phyloP scores from a whole-genome alignment of 2,329 filamentous ascomycete species.

The Penicillium palitans region DNA sequence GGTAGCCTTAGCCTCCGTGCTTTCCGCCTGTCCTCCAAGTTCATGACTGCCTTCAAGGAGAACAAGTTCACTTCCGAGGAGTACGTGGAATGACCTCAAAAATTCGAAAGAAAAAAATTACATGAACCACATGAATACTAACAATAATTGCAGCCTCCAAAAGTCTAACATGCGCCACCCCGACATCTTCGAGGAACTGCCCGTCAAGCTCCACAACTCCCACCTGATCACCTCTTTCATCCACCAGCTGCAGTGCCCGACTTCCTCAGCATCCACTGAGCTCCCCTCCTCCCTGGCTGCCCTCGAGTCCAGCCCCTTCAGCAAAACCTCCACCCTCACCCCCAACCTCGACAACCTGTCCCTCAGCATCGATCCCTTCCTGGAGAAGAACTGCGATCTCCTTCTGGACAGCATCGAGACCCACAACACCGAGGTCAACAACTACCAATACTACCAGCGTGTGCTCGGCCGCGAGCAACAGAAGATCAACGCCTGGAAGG shows the following conservation, averaged over 20 bases:
- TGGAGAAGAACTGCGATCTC: slow-evolving; percentile 97
- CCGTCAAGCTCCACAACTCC: slow-evolving; percentile 90
- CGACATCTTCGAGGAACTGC: slow-evolving; percentile 89
- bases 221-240: slow-evolving; percentile 94
- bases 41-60: slow-evolving; percentile 93
- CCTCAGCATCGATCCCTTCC: slow-evolving; percentile 92
- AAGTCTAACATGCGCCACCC: slow-evolving; percentile 92
- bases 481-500: slow-evolving; percentile 95
- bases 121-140: slow-evolving; percentile 10
- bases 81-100: slow-evolving; percentile 55
- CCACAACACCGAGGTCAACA: slow-evolving; percentile 98
- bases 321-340: slow-evolving; percentile 66
- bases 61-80: slow-evolving; percentile 95
- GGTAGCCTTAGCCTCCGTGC: slow-evolving; percentile 86
- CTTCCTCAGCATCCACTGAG: slow-evolving; percentile 65
- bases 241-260: slow-evolving; percentile 78
- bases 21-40: slow-evolving; percentile 82
- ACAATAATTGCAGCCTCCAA: slow-evolving; percentile 66
- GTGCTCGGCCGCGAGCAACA: slow-evolving; percentile 90
- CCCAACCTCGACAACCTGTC: slow-evolving; percentile 89
- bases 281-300: slow-evolving; percentile 78
- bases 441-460: slow-evolving; percentile 96
- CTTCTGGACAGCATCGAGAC: slow-evolving; percentile 95
- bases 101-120: background rate
- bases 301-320: slow-evolving; percentile 64